Conservation (phyloP, 306 rosid genomes). For the Ceratonia siliqua region DNA sequence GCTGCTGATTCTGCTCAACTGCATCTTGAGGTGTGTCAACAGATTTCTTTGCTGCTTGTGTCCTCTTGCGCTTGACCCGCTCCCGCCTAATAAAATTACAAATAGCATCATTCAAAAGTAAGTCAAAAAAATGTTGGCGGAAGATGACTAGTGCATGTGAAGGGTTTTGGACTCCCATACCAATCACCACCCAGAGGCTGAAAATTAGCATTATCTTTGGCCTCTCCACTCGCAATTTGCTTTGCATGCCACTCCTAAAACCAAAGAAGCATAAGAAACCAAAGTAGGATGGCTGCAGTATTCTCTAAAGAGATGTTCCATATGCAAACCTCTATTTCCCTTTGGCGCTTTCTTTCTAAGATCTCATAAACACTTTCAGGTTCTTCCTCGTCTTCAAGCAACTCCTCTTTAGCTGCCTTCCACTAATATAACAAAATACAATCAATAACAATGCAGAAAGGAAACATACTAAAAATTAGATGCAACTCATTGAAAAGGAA, state of each 20-base stretch:
- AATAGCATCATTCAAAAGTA: not conserved
- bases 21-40: slow-evolving; percentile 37
- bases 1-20: slow-evolving; percentile 54
- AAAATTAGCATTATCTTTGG: slow-evolving; percentile 92
- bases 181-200: slow-evolving; percentile 97
- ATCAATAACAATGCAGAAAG: slow-evolving; percentile 6
- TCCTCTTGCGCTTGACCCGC: slow-evolving; percentile 82
- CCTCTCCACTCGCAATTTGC: slow-evolving; percentile 93
- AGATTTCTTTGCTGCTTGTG: slow-evolving; percentile 56
- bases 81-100: slow-evolving; percentile 64
- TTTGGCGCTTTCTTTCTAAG: slow-evolving; percentile 84
- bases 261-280: slow-evolving; percentile 39
- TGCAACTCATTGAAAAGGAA: not conserved
- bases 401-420: slow-evolving; percentile 98
- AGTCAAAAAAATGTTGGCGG: not conserved
- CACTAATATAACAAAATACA: slow-evolving; percentile 53
- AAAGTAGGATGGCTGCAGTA: not conserved
- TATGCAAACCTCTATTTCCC: slow-evolving; percentile 79
- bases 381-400: slow-evolving; percentile 92
- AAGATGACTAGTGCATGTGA: not conserved
- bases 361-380: slow-evolving; percentile 70
- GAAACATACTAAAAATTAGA: slow-evolving; percentile 17
- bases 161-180: slow-evolving; percentile 45
- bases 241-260: slow-evolving; percentile 84
- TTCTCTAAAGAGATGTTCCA: not conserved